Percentiles rank a stretch among this genome's conserved stretches.
Evolutionary conservation across 2,329 filamentous ascomycete species (phyloP).

Genomic region (Aspergillus pseudoterreus): DNA sequence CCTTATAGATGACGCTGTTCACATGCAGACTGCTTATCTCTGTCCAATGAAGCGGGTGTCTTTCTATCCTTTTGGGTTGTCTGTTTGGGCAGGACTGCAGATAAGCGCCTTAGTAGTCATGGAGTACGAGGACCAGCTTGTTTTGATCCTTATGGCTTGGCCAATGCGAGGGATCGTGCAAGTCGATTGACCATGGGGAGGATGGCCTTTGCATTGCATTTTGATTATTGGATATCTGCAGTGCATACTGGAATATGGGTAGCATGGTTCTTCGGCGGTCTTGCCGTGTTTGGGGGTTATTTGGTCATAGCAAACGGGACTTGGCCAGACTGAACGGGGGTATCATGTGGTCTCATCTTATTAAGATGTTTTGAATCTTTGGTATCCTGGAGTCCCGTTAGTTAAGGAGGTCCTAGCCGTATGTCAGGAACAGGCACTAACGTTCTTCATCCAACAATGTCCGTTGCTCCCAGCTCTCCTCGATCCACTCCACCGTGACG

Average conservation of each 20-base stretch:
- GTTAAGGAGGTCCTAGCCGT: too few species aligned
- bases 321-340: neutral
- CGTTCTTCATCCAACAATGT: conserved; percentile 77
- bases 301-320: neutral
- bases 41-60: conserved; percentile 6
- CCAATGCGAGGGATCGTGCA: too few species aligned
- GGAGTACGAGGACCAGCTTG: too few species aligned
- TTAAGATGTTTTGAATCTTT: neutral
- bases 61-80: neutral
- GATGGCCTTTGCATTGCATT: neutral
- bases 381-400: conserved; percentile 2
- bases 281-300: too few species aligned
- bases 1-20: too few species aligned
- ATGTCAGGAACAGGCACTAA: conserved; percentile 18
- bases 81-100: conserved; percentile 7
- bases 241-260: too few species aligned
- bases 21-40: conserved; percentile 5
- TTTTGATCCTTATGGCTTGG: too few species aligned
- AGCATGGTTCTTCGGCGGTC: too few species aligned
- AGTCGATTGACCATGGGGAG: neutral
- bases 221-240: neutral
- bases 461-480: conserved; percentile 73
- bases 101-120: neutral
- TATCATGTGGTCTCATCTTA: neutral
- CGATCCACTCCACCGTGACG: conserved; percentile 69